phyloP scores from a whole-genome alignment of 345 rosid genomes.

The Salix viminalis region DNA sequence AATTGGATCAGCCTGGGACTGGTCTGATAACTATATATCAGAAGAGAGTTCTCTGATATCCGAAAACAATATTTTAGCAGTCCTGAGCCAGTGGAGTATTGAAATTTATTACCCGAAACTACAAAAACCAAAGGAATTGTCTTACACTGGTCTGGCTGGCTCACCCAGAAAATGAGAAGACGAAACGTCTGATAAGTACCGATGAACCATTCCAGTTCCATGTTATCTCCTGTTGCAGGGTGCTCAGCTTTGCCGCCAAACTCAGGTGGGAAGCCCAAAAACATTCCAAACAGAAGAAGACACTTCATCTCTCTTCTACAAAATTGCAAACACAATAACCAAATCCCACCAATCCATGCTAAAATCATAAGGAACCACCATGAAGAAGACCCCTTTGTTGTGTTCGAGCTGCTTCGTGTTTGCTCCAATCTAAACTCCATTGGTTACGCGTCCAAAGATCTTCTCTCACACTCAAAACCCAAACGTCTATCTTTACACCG shows the following conservation, averaged over 20 bases:
- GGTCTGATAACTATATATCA: no score
- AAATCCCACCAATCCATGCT: conserved; percentile 38
- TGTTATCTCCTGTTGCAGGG: conserved; percentile 1
- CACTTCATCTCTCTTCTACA: conserved; percentile 26
- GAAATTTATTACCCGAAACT: no score
- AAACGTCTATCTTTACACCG: conserved; percentile 57
- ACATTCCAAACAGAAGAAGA: conserved; percentile 11
- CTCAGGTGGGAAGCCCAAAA: neutral
- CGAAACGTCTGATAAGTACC: no score
- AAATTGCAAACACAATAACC: conserved; percentile 27
- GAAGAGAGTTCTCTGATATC: no score
- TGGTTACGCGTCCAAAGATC: conserved; percentile 43
- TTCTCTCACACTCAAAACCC: conserved; percentile 39
- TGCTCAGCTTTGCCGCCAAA: conserved; percentile 13
- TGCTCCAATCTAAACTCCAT: conserved; percentile 39
- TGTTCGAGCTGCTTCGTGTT: conserved; percentile 56
- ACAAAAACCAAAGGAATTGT: no score
- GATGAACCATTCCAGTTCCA: conserved; percentile 10
- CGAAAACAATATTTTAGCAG: no score
- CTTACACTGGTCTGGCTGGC: no score
- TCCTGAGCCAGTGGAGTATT: no score
- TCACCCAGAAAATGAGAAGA: no score
- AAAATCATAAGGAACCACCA: conserved; percentile 41
- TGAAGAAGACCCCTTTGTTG: conserved; percentile 45
- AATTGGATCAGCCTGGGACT: no score